Conservation (phyloP, 805 yeast genomes). For the Zygosaccharomyces bailii region DNA sequence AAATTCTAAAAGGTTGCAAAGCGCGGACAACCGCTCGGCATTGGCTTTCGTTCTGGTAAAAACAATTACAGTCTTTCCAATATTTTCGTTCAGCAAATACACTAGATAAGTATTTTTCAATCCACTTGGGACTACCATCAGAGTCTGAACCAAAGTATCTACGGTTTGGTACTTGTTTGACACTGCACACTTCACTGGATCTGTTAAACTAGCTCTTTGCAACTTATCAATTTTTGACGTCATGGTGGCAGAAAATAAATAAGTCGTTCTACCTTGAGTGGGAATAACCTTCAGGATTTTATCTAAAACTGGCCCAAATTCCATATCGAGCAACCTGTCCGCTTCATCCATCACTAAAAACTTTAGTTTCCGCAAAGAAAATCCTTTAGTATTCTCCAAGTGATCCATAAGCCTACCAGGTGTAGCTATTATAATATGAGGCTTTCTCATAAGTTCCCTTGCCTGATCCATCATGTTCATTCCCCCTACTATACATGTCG, state of each 20-base stretch:
- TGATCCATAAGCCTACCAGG: slow-evolving; percentile 95
- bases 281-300: slow-evolving; percentile 83
- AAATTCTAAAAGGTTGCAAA: slow-evolving; percentile 78
- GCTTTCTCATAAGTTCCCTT: slow-evolving; percentile 86
- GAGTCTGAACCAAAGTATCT: slow-evolving; percentile 82
- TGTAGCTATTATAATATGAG: slow-evolving; percentile 92
- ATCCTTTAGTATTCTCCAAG: slow-evolving; percentile 87
- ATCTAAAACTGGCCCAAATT: slow-evolving; percentile 91
- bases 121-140: slow-evolving; percentile 90
- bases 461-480: slow-evolving; percentile 99
- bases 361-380: slow-evolving; percentile 70
- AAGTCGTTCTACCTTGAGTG: slow-evolving; percentile 71
- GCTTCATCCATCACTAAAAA: slow-evolving; percentile 96
- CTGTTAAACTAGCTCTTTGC: slow-evolving; percentile 84
- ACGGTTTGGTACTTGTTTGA: slow-evolving; percentile 88
- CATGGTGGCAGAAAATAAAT: slow-evolving; percentile 94
- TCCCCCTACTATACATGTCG: slow-evolving; percentile 91
- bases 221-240: slow-evolving; percentile 91
- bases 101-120: slow-evolving; percentile 85
- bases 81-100: slow-evolving; percentile 73
- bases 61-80: slow-evolving; percentile 83
- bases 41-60: slow-evolving; percentile 95
- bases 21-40: slow-evolving; percentile 82
- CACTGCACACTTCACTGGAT: slow-evolving; percentile 90
- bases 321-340: slow-evolving; percentile 91